Base-by-base conservation (phyloP, 192 early-diverging fungal genomes). In the Mortierella antarctica region DNA sequence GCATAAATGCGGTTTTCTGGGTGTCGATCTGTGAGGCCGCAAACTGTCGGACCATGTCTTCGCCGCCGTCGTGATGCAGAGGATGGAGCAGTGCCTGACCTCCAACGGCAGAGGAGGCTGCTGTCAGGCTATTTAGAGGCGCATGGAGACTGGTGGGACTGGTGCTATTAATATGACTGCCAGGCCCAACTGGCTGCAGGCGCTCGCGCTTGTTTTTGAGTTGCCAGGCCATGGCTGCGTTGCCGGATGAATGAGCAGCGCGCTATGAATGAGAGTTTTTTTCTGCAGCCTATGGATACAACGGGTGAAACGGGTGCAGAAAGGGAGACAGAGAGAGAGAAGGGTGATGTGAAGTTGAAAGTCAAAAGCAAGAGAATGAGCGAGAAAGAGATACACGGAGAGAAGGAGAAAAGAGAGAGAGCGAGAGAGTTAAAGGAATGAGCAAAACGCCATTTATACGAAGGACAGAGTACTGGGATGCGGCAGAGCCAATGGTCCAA, bases 1-100 rank as follows among this genome's bases (percentile, higher is more conserved):
- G 86, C 50, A 86, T 89, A 17, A 90, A 83, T 21, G 89, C 72
- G 3, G 82, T 74, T 41, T 84, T 86, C 52, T 85, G 83, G 39
- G 86, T 85, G 61, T 88, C 85, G 40, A 72, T 82, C 44, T 88
- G 85, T 59, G 86, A 80, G 17, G 86, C 69, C 5, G 84, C 83
- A 41, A 83, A 68, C 55, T 82, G 84, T 39, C 86, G 80, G 49
- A 82, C 75, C 15, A 71, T 59, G 67, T 88, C 86, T 17, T 88
- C 86, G 11, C 67, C 57, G 0, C 62, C 39, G 53, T 79, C 75
- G 50, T 66, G 69, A 80, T 80, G 69, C 17, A 21, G 21, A 8
- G 63, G 9, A 18, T 67, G 50, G 45, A 67, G 71, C 14, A n/a
- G 39, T 44, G 17, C 31, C 42, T 48, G 55, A 21, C n/a, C 47